A percentile compares a stretch with the other conserved stretches of the same genome.
phyloP scores from a whole-genome alignment of 225 moss, liverwort and hornwort species.

The Antitrichia curtipendula region DNA sequence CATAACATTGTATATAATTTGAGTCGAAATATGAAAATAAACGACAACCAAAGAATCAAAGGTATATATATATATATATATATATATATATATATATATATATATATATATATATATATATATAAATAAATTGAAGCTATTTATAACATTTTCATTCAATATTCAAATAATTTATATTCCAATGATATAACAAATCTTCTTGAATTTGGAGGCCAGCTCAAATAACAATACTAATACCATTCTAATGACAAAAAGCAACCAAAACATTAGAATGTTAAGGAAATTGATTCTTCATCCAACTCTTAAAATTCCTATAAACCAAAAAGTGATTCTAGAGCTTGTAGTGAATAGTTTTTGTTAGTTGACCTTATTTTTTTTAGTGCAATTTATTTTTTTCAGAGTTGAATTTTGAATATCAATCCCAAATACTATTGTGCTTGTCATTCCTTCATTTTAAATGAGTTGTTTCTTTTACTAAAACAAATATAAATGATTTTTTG shows the following conservation, averaged over 20 bases:
- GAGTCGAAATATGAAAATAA: background rate
- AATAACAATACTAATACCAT: background rate
- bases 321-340: background rate
- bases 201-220: fast-evolving
- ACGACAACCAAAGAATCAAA: background rate
- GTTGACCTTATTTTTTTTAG: background rate
- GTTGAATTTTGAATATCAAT: background rate
- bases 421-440: fast-evolving
- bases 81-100: background rate
- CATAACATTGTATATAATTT: background rate
- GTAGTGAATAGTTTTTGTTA: background rate
- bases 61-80: no score
- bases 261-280: background rate
- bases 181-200: fast-evolving
- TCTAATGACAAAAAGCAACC: no score
- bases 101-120: background rate
- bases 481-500: background rate
- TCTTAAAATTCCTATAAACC: background rate
- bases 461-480: background rate
- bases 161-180: background rate
- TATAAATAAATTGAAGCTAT: background rate
- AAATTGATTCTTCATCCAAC: background rate
- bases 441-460: background rate
- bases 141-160: background rate
- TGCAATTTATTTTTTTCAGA: background rate